phyloP scores from a whole-genome alignment of 2,329 filamentous ascomycete species.

The Taxawa tesnikishii region DNA sequence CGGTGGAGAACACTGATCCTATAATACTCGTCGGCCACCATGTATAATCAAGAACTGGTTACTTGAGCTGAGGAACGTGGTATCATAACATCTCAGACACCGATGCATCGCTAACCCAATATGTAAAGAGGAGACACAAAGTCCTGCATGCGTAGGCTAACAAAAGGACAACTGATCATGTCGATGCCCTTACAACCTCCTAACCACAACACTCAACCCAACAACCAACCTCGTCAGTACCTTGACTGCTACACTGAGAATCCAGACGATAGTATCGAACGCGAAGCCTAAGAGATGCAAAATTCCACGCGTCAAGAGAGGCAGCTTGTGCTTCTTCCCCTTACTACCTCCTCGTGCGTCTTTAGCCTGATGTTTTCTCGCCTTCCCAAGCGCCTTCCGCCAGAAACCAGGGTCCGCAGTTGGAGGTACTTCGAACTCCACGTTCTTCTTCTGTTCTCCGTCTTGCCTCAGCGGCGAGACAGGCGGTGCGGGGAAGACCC shows the following conservation, averaged over 20 bases:
- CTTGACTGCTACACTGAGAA: conserved; percentile 28
- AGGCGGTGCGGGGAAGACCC: conserved; percentile 6
- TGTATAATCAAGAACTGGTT: too few relatives aligned
- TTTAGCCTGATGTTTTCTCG: conserved; percentile 8
- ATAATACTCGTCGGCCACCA: too few relatives aligned
- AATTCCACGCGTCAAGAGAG: conserved; percentile 24
- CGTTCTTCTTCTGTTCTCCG: conserved; percentile 12
- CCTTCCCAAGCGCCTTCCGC: conserved; percentile 7
- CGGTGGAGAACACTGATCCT: too few relatives aligned
- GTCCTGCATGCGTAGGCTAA: too few relatives aligned
- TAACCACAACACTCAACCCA: conserved; percentile 22
- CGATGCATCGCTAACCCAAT: too few relatives aligned
- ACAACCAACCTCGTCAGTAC: conserved; percentile 26
- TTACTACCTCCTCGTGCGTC: conserved; percentile 11
- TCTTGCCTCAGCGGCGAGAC: conserved; percentile 3
- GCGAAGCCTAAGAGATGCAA: conserved; percentile 27
- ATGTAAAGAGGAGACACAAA: too few relatives aligned
- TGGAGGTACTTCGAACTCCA: neutral
- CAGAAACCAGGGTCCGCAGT: neutral
- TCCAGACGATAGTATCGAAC: conserved; percentile 29
- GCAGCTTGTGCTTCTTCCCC: conserved; percentile 23
- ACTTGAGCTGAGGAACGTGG: too few relatives aligned
- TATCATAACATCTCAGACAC: too few relatives aligned
- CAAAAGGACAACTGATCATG: too few relatives aligned
- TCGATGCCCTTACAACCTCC: conserved; percentile 14